phyloP scores from a whole-genome alignment of 208 protist species.

The Trypanosoma theileri region DNA sequence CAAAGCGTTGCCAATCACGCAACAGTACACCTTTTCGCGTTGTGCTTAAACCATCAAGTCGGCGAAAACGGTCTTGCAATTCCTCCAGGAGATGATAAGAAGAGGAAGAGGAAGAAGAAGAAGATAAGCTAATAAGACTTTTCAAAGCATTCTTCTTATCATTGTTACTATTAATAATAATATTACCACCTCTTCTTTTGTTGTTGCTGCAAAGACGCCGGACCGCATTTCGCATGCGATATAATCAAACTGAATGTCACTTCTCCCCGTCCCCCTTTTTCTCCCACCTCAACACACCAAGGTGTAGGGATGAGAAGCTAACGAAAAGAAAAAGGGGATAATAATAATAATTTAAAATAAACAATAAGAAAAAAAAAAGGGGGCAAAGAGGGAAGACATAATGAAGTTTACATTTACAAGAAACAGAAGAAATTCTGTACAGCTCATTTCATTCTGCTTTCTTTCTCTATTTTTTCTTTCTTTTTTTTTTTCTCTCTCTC shows the following conservation, averaged over 20 bases:
- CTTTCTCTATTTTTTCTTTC: not conserved
- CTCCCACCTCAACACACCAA: not conserved
- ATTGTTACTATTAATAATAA: no score
- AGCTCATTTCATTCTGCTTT: not conserved
- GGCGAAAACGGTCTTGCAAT: constrained; percentile 9
- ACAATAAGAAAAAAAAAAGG: not conserved
- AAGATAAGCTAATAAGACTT: not conserved
- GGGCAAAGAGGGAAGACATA: not conserved
- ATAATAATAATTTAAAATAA: not conserved
- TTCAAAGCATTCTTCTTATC: not conserved
- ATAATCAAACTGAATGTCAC: not conserved
- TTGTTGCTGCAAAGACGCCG: not conserved
- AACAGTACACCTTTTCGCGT: constrained; percentile 22
- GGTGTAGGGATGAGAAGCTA: not conserved
- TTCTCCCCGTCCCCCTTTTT: not conserved
- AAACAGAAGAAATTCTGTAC: not conserved
- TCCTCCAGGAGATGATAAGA: not conserved
- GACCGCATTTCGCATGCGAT: constrained; percentile 16
- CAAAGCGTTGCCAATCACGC: constrained; percentile 19
- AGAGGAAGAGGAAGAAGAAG: not conserved
- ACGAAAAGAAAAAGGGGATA: not conserved
- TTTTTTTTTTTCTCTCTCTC: not conserved
- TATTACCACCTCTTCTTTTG: no score
- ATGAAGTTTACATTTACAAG: not conserved
- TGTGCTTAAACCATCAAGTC: constrained; percentile 16